A percentile compares a stretch with the other conserved stretches of the same genome.
phyloP scores from a whole-genome alignment of 2,329 filamentous ascomycete species.

The Teratosphaeria destructans region DNA sequence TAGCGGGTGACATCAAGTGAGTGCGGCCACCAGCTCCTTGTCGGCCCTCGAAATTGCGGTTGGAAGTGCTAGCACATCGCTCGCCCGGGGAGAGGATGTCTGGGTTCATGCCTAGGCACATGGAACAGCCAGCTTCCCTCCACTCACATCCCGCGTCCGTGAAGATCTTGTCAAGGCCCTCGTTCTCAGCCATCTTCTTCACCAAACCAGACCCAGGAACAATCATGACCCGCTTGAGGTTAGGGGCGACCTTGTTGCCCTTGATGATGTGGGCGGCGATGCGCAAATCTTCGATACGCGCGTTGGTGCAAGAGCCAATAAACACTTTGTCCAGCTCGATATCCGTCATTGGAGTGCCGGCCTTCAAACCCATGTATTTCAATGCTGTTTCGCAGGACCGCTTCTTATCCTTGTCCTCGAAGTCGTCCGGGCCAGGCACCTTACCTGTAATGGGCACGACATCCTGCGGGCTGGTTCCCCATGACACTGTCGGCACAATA shows the following conservation, averaged over 20 bases:
- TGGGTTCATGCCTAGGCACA: conserved; percentile 99
- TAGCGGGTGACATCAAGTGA: conserved; percentile 92
- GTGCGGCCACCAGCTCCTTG: conserved; percentile 87
- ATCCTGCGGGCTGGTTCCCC: conserved; percentile 95
- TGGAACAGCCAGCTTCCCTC: conserved; percentile 96
- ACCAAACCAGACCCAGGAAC: conserved; percentile 92
- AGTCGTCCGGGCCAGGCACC: conserved; percentile 86
- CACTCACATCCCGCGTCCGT: conserved; percentile 88
- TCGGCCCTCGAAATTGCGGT: conserved; percentile 94
- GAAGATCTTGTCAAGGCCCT: conserved; percentile 91
- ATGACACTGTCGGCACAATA: conserved; percentile 85
- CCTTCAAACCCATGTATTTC: conserved; percentile 88
- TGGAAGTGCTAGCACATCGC: conserved; percentile 88
- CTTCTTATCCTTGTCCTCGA: conserved; percentile 70
- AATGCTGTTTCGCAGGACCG: conserved; percentile 68
- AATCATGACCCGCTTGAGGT: conserved; percentile 90
- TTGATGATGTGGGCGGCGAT: conserved; percentile 77
- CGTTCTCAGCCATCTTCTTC: conserved; percentile 80
- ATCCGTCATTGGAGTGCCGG: conserved; percentile 87
- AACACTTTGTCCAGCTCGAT: conserved; percentile 90
- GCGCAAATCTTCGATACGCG: conserved; percentile 88
- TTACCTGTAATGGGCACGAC: conserved; percentile 85
- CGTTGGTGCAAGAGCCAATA: conserved; percentile 96
- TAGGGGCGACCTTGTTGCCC: conserved; percentile 75
- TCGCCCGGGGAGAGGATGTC: conserved; percentile 89